Evolutionary conservation across 768 basidiomycete genomes (phyloP).

Genomic region (Mycena indigotica): DNA sequence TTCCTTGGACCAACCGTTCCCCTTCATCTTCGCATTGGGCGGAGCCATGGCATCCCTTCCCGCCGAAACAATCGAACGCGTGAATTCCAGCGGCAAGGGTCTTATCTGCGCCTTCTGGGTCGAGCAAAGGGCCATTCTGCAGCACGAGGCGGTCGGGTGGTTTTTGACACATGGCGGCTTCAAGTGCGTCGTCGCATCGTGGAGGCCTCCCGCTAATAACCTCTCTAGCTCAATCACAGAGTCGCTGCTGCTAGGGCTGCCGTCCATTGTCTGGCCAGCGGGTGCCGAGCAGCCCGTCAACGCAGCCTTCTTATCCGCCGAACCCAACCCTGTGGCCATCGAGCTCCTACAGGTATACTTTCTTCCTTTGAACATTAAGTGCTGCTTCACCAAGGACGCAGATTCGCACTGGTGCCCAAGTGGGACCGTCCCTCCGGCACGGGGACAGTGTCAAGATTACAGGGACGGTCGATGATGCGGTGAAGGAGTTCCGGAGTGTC

Average conservation of each 20-base stretch:
- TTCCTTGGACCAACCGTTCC: constrained; percentile 4
- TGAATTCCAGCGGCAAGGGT: constrained; percentile 10
- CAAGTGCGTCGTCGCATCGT: too few relatives aligned
- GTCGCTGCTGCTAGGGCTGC: constrained; percentile 1
- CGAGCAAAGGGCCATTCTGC: constrained; percentile 11
- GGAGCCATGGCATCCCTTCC: constrained; percentile 10
- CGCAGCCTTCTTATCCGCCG: background rate
- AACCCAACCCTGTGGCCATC: constrained; percentile 1
- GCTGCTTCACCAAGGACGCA: too few relatives aligned
- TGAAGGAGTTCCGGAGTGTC: background rate
- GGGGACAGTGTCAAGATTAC: background rate
- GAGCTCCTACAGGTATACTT: too few relatives aligned
- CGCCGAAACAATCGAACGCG: constrained; percentile 1
- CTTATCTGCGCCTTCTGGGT: constrained; percentile 13
- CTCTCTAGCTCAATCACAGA: constrained; percentile 2
- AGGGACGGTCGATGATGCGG: background rate
- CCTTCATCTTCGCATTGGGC: constrained; percentile 13
- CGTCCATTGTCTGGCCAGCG: constrained; percentile 8
- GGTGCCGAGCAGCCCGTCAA: constrained; percentile 7
- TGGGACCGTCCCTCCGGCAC: constrained; percentile 5
- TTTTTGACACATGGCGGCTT: too few relatives aligned
- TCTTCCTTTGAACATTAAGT: too few relatives aligned
- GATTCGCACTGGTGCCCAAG: constrained; percentile 1
- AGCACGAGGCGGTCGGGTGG: constrained; percentile 5
- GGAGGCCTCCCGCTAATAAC: background rate